Evolutionary conservation across 768 basidiomycete species (phyloP), one percentile per base, ranked within the genome.

Genomic region (Auriscalpium microsporum): DNA sequence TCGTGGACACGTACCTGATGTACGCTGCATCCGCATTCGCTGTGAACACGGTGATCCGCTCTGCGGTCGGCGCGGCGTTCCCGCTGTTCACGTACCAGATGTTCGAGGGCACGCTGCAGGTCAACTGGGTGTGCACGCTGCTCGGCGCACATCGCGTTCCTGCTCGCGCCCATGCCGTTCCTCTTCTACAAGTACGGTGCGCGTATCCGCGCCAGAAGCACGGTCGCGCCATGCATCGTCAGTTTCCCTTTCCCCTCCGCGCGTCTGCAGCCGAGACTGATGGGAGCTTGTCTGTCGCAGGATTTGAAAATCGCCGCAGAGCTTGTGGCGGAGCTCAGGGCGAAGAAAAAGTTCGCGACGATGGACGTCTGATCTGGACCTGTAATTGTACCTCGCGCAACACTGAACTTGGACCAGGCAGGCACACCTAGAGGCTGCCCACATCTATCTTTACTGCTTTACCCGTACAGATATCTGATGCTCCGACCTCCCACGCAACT

Each of bases 121-220:
- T 56, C 45, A 51, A 53, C 28, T 53, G 52, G 50, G 54, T 49
- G 10, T 34, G 28, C n/a, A 56, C 68, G 9, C 58, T 75, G 19
- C 62, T 71, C 38, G 72, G 64, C 11, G 19, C n/a, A 10, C 38
- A 35, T 56, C 10, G 21, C 37, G 14, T 16, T 56, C 51, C 13
- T 57, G n/a, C 52, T 57, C 46, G 53, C 54, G 19, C 55, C 55
- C 10, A 53, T 45, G 14, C 55, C 55, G 8, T 56, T 56, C 42
- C 14, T 83, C 28, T 85, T 87, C 70, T 83, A 80, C 68, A 76
- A 76, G 49, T 86, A 78, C 65, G 84, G 86, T 1, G 68, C 79
- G 1, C 59, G 60, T 35, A 79, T 86, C 50, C 72, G 84, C 8
- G 65, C 68, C 23, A 68, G 69, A 50, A 82, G 80, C 62, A 77